Base-by-base conservation (phyloP, 306 rosid genomes). In the Pachyrhizus erosus region DNA sequence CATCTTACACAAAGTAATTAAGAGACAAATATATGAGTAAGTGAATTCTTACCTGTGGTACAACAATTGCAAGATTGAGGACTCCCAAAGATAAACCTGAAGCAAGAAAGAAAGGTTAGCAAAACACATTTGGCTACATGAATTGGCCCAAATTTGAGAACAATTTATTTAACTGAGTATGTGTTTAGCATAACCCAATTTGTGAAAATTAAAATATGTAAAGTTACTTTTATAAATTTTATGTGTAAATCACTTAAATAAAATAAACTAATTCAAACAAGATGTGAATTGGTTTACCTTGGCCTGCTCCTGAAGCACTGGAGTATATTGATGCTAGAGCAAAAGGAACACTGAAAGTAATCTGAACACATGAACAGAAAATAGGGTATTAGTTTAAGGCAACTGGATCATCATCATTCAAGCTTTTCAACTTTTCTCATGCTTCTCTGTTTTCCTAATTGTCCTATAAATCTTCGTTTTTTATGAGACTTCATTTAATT, bases 291-390 rank as follows among this genome's bases (percentile, higher is more conserved):
- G 23, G 20, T 70, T 3, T 81, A 92, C 98, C 98, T 91, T 92
- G 96, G 26, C 97, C 98, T 7, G 96, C 98, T 7, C 92, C 91
- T 4, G 94, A 79, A 2, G 57, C 23, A 66, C 45, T 85, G 51
- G 82, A 89, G 79, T 86, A 92, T 40, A 94, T 93, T 5, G 97
- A 93, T 12, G 97, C 94, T 24, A 93, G 70, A 8, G 97, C 96
- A 42, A 90, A 91, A 0, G 97, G 98, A 67, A 92, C 86, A 54
- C 97, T 92, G 82, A 7, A 92, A 8, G 91, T 93, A 73, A 90
- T 80, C 96, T 93, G 86, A 1, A 78, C 48, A 64, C 26, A 34
- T n/a, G 9, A 9, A 39, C 9, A 64, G 21, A 4, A 64, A 64
- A 17, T 5, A 31, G 24, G 2, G 5, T 9, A 33, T 64, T 64